Conservation (phyloP, 2,329 filamentous ascomycete genomes). For the Fusarium aywerte region DNA sequence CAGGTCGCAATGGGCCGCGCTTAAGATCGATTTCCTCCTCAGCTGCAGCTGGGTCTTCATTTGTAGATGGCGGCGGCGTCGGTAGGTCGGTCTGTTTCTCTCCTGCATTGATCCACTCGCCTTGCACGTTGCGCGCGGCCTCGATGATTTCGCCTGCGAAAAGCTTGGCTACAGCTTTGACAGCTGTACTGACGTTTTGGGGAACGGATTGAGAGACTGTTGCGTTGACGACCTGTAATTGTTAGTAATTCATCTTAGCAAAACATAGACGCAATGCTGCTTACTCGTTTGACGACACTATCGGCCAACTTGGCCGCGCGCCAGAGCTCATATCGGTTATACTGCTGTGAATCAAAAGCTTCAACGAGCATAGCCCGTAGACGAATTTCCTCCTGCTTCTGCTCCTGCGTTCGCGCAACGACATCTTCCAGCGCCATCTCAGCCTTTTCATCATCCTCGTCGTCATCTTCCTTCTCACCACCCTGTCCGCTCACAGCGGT, state of each 20-base stretch:
- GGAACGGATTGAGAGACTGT: constrained; percentile 84
- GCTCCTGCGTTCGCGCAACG: constrained; percentile 72
- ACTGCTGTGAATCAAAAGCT: constrained; percentile 73
- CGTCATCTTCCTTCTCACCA: constrained; percentile 62
- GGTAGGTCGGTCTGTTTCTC: constrained; percentile 68
- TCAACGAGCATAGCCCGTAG: constrained; percentile 70
- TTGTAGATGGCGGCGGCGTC: constrained; percentile 53
- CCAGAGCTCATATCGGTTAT: constrained; percentile 76
- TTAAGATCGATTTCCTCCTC: constrained; percentile 45
- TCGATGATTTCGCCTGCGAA: constrained; percentile 83
- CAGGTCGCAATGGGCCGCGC: constrained; percentile 73
- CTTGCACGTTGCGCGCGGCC: constrained; percentile 74
- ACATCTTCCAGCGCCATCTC: constrained; percentile 68
- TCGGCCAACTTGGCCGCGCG: constrained; percentile 75
- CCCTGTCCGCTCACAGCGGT: constrained; percentile 59
- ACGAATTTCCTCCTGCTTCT: constrained; percentile 70
- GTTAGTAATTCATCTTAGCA: constrained; percentile 7
- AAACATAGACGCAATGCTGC: constrained; percentile 38
- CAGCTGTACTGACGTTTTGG: constrained; percentile 77
- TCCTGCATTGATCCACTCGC: constrained; percentile 72
- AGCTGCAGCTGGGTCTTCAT: constrained; percentile 48
- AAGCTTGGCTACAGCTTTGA: constrained; percentile 79
- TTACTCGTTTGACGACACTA: constrained; percentile 73
- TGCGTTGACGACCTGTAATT: constrained; percentile 74
- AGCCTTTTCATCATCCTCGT: constrained; percentile 66